Evolutionary conservation across 2,329 filamentous ascomycete genomes (phyloP), one percentile per base, ranked within the genome.

Genomic region (Stromatinia cepivora): DNA sequence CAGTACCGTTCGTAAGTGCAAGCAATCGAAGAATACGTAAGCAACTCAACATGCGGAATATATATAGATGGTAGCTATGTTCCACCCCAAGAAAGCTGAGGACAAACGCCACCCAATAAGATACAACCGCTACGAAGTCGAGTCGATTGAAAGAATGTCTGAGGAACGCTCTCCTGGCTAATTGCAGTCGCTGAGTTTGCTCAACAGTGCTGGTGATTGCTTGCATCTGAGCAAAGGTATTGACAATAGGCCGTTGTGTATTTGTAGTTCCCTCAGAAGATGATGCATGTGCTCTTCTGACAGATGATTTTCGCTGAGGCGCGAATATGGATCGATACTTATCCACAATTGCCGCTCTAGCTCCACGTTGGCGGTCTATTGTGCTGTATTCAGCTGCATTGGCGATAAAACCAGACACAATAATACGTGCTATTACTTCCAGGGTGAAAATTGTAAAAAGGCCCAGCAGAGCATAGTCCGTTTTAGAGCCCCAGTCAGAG

Each of bases 11-110:
- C 1, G 95, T 99, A 65, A 99, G 86, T 64, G 92, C 90, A 28
- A 99, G 84, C n/a, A 99, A 85, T 71, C 95, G 88, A 73, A 99
- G 82, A 73, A 99, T 97, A 57, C 96, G 92, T 72, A 99, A 84
- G 80, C 93, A 97, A 77, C 94, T 97, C 70, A 99, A 84, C 96
- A 99, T 99, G 69, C 92, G 90, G 79, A 99, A 99, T 10, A 98
- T 86, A 75, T 93, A 97, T 10, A 98, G 80, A 77, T 96, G 92
- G 66, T 88, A 84, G 3, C 80, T 77, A 71, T 85, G 84, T 77
- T 97, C 92, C 28, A 93, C 78, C 0, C 90, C 88, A 15, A 86
- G 85, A 25, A 94, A 80, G 45, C 88, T 87, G 64, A 99, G 83
- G 15, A 87, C 79, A 76, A 98, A 95, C 1, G 92, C 90, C 69